Evolutionary conservation across 129 eudicot species (phyloP), one percentile per base, ranked within the genome.

Genomic region (Scalesia atractyloides): DNA sequence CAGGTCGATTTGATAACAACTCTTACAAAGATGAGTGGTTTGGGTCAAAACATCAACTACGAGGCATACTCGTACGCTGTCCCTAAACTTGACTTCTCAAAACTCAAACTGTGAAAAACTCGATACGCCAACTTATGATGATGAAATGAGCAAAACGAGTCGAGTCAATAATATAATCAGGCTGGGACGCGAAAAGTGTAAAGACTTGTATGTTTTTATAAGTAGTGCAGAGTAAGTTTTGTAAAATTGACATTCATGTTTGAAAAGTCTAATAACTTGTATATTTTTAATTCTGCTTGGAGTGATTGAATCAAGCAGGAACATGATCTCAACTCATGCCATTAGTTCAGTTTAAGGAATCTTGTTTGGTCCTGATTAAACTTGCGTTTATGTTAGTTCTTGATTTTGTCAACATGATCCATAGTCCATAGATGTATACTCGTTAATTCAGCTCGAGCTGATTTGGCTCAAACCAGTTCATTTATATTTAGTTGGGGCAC

Each of bases 1-100:
- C 87, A 94, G 99, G 97, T 94, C 12, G 99, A 94, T 74, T 85
- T 94, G 82, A 94, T 94, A 22, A 90, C 97, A 0, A 74, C 96
- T 33, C 85, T 94, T 50, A 94, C 99, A 30, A 94, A 94, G 75
- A 11, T 94, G 73, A 80, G 97, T 76, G 64, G 86, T 66, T 76
- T 94, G 85, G 99, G 99, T 22, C 99, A 94, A 79, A 79, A 80
- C 76, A 88, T 94, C 76, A 87, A 94, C 77, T 94, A 87, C 24
- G 99, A 94, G 76, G 99, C 99, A 50, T 94, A 90, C 52, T 72
- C 94, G 14, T 90, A 90, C 70, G 75, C 96, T 1, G 78, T 79
- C 50, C 80, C 69, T 33, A 90, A 74, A 78, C 9, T 87, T 51
- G 94, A 90, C 64, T 49, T 90, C 47, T 63, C 72, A 81, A 90